A percentile compares a stretch with the other conserved stretches of the same genome.
phyloP scores from a whole-genome alignment of 225 moss, liverwort and hornwort species.

The Takakia lepidozioides region DNA sequence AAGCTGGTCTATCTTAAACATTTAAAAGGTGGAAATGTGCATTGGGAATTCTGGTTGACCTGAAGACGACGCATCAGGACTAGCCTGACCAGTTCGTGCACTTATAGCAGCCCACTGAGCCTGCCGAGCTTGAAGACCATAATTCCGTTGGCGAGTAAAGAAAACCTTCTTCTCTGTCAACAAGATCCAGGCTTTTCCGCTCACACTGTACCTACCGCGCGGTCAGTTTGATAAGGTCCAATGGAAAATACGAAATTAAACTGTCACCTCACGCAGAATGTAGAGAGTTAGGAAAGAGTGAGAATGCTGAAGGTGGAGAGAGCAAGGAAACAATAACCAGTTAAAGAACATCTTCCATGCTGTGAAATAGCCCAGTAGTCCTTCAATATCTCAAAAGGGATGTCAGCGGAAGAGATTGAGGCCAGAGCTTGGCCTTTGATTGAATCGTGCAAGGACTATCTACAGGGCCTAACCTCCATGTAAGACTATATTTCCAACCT shows the following conservation, averaged over 20 bases:
- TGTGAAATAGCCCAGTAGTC: no score
- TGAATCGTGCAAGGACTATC: no score
- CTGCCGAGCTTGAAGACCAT: conserved; percentile 48
- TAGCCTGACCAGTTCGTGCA: conserved; percentile 10
- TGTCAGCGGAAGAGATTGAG: no score
- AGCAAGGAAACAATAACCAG: no score
- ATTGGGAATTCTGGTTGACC: conserved; percentile 2
- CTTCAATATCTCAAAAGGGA: no score
- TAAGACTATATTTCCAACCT: no score
- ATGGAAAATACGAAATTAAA: conserved; percentile 47
- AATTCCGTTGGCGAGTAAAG: conserved; percentile 52
- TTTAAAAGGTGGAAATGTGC: not conserved
- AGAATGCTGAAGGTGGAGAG: no score
- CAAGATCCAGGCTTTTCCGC: conserved; percentile 54
- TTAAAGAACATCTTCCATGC: no score
- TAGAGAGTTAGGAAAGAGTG: no score
- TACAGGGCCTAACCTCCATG: no score
- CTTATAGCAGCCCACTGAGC: conserved; percentile 77
- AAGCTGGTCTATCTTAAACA: no score
- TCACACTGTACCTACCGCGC: conserved; percentile 43
- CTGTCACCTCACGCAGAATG: conserved; percentile 19
- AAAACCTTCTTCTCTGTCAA: conserved; percentile 49
- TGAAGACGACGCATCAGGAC: conserved; percentile 8
- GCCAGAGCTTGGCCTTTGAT: no score
- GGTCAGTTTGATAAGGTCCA: conserved; percentile 49